A percentile compares a stretch with the other conserved stretches of the same genome.
Conservation (phyloP, 495 filamentous ascomycete genomes). For the Tuber melanosporum region DNA sequence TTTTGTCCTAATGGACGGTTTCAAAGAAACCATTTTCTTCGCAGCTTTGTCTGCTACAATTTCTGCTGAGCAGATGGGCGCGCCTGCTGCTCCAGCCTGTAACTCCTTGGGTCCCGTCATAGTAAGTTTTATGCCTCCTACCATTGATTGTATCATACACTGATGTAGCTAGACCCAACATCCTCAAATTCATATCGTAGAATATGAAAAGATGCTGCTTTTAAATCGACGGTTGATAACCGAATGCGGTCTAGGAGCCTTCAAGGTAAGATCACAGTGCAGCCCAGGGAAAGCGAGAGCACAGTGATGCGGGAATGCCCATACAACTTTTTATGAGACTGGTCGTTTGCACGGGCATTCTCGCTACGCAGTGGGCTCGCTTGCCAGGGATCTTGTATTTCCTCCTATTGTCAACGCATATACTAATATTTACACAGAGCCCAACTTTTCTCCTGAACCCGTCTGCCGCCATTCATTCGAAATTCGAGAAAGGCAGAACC, state of each 20-base stretch:
- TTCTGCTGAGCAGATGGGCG: background rate
- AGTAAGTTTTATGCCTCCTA: background rate
- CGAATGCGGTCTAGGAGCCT: background rate
- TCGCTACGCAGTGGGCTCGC: background rate
- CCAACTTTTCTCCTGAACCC: constrained; percentile 2
- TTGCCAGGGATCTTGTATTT: background rate
- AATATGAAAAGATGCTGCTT: constrained; percentile 1
- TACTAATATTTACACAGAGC: background rate
- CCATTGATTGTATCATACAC: background rate
- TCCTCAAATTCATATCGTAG: background rate
- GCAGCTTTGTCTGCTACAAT: background rate
- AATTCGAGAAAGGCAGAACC: background rate
- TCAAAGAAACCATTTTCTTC: background rate
- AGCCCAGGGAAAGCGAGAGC: background rate
- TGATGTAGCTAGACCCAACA: background rate
- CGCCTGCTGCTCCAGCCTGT: background rate
- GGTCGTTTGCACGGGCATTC: background rate
- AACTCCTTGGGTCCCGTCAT: constrained; percentile 4
- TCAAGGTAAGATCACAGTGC: background rate
- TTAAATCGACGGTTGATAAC: background rate
- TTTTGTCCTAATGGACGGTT: background rate
- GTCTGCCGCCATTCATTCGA: background rate
- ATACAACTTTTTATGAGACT: background rate
- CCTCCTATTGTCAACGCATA: background rate
- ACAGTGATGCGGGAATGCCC: background rate